Conservation (phyloP, 177 flowering plant genomes). For the Vitis hybrid region DNA sequence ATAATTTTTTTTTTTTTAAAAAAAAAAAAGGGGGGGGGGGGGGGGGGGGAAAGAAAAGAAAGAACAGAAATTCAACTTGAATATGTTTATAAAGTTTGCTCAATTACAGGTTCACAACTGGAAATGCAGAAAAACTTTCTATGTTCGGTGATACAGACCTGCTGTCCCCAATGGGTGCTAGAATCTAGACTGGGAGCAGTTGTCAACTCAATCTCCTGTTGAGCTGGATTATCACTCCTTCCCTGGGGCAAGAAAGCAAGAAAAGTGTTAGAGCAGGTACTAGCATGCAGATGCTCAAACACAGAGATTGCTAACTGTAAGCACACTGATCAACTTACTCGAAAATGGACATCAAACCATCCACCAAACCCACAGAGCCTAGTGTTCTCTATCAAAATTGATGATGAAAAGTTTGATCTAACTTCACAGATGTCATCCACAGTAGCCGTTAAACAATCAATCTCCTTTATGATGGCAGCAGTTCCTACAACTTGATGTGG, state of each 20-base stretch:
- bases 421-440: conserved; percentile 62
- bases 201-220: conserved; percentile 72
- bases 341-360: conserved; percentile 99
- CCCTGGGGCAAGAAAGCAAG: conserved; percentile 54
- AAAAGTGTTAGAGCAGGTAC: neutral
- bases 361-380: conserved; percentile 86
- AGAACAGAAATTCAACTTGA: neutral
- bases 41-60: neutral
- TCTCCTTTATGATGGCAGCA: conserved; percentile 74
- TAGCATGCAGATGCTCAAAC: neutral
- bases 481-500: conserved; percentile 91
- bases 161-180: conserved; percentile 98
- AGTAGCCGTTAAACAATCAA: conserved; percentile 78
- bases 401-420: conserved; percentile 47
- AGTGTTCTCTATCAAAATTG: conserved; percentile 44
- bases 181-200: conserved; percentile 76
- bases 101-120: neutral
- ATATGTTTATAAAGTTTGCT: neutral
- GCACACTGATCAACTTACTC: conserved; percentile 44
- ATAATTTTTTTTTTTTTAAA: no score
- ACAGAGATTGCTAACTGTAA: no score
- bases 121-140: neutral
- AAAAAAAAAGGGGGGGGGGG: no score
- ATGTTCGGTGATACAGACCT: conserved; percentile 43
- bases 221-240: conserved; percentile 61